These are phyloP conservation scores for Aspergillus diversus DNA, from an alignment of 495 filamentous ascomycete genomes.

Conservation along the genomic window DNA sequence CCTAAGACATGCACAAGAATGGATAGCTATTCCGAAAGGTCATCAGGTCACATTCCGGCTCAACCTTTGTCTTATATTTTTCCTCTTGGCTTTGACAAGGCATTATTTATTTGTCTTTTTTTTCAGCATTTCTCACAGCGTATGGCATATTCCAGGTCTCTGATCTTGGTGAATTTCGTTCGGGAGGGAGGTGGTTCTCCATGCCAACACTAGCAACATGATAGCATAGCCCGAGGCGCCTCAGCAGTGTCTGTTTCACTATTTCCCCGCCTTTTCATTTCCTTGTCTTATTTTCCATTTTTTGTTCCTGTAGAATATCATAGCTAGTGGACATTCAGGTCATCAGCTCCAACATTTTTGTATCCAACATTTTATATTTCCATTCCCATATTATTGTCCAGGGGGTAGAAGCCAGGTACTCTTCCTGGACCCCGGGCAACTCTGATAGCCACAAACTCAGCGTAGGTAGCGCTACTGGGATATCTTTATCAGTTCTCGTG, in stretches of 20 bases:
- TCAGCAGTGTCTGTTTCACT: conserved; percentile 16
- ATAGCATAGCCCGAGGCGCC: conserved; percentile 17
- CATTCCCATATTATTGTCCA: conserved; percentile 44
- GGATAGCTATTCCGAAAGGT: neutral
- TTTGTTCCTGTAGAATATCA: conserved; percentile 35
- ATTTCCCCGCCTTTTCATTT: conserved; percentile 13
- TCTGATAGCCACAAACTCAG: conserved; percentile 27
- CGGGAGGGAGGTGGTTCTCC: too few species aligned
- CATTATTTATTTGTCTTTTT: neutral
- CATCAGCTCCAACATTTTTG: conserved; percentile 40
- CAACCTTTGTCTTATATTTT: neutral
- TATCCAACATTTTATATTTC: conserved; percentile 51
- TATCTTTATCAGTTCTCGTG: conserved; percentile 3
- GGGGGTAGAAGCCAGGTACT: neutral
- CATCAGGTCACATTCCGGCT: too few species aligned
- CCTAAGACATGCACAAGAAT: conserved; percentile 16
- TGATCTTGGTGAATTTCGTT: too few species aligned
- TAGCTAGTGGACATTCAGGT: conserved; percentile 27
- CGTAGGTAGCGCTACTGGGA: conserved; percentile 39
- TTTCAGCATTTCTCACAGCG: neutral
- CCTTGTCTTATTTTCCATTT: conserved; percentile 21
- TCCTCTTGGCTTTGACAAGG: neutral
- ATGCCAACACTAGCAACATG: neutral
- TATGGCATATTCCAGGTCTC: too few species aligned
- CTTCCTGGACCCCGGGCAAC: neutral